phyloP scores from a whole-genome alignment of 73 alveolate genomes.

The Paramecium caudatum region DNA sequence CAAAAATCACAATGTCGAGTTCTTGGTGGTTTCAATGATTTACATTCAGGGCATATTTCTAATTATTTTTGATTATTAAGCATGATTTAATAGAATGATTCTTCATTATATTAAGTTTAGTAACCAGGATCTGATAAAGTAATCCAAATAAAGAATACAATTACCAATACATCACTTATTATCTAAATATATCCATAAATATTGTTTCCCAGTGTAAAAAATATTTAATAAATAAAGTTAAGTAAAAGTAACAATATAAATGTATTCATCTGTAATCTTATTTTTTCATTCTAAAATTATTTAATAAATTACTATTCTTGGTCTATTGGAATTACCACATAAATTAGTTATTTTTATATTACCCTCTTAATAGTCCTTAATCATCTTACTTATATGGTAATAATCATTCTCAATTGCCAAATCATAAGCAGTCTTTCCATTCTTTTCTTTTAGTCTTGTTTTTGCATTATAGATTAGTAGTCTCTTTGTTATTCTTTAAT shows the following conservation, averaged over 20 bases:
- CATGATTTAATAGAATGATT: background rate
- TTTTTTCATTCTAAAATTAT: background rate
- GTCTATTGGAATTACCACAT: background rate
- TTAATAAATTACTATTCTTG: conserved; percentile 15
- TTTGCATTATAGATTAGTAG: conserved; percentile 47
- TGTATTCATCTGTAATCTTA: background rate
- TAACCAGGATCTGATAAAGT: conserved; percentile 53
- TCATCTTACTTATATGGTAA: background rate
- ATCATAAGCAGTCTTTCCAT: background rate
- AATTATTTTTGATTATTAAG: conserved; percentile 7
- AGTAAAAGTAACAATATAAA: background rate
- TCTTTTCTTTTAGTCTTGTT: background rate
- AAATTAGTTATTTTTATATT: background rate
- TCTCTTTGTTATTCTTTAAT: conserved; percentile 8
- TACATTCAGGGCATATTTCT: conserved; percentile 44
- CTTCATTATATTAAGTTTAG: background rate
- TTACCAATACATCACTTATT: background rate
- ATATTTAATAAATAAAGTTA: background rate
- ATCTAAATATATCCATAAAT: conserved; percentile 14
- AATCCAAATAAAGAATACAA: background rate
- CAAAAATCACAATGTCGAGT: conserved; percentile 74
- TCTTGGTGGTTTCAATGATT: conserved; percentile 37
- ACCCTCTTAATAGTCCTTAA: background rate
- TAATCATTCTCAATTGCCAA: background rate
- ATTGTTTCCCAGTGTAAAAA: background rate